Evolutionary conservation across 1,284 basidiomycete species (phyloP), one percentile per base, ranked within the genome.

Genomic region (Ustilago crameri): DNA sequence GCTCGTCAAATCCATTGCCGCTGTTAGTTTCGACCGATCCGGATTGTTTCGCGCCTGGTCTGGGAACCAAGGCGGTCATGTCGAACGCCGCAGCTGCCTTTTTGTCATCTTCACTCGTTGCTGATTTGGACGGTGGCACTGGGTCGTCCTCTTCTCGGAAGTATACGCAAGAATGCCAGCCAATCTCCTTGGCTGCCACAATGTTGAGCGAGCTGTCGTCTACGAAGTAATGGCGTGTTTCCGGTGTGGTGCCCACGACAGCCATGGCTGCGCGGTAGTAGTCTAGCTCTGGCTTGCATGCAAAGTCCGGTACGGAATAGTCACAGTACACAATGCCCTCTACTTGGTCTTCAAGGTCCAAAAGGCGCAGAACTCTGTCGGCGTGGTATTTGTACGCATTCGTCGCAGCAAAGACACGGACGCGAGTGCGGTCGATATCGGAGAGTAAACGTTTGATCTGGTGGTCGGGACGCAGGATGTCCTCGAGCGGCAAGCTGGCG

Each of bases 291-390:
- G 93, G 93, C 79, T 95, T 95, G 85, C 92, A 93, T 5, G 87
- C 86, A 83, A 95, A 92, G 63, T 90, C 82, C 15, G 87, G 86
- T 18, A 69, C 60, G 9, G 86, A 84, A 74, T 95, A 95, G 84
- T 95, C 89, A 79, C 93, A 95, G 78, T 86, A 95, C 9, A 93
- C 87, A 15, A 93, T 82, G 14, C 88, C 91, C 74, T 95, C 93
- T 56, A 95, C 86, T 49, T 89, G 87, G 76, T 93, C 90, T 18
- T 89, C 87, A 14, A 95, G 84, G 46, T 88, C 86, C 37, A 95
- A 86, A 32, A 94, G 91, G 10, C 86, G 85, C 47, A 95, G 86
- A 1, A 93, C 92, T 26, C 93, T 88, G 70, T 88, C 85, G 5
- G 93, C 93, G 81, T 94, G 92, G 90, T 93, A 53, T 45, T 74